phyloP scores from a whole-genome alignment of 139 green algal species.

The Volvox africanus region DNA sequence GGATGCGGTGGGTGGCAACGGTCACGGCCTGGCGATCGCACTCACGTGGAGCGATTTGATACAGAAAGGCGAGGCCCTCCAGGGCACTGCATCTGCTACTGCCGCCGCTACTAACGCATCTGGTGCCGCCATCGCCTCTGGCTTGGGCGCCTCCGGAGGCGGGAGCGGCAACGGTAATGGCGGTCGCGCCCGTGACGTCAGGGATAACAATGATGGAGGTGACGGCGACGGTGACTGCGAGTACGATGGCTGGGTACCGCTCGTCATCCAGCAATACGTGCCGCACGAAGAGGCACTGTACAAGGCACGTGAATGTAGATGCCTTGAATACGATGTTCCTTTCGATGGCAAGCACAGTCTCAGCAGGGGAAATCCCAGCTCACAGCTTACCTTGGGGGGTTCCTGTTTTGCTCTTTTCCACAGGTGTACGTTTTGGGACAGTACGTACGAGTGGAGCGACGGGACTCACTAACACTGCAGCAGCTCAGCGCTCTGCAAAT shows the following conservation, averaged over 20 bases:
- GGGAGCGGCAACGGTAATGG: not conserved
- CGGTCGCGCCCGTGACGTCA: not conserved
- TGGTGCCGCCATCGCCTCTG: not conserved
- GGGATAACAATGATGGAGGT: not conserved
- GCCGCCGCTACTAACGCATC: not conserved
- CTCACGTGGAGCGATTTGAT: slow-evolving; percentile 2
- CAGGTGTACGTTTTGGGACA: slow-evolving; percentile 44
- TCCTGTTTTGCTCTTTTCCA: not conserved
- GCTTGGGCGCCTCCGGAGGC: not conserved
- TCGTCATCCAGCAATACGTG: slow-evolving; percentile 55
- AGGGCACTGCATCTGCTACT: not conserved
- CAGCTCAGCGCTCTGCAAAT: not conserved
- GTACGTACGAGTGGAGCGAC: slow-evolving; percentile 34
- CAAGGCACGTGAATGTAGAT: slow-evolving; percentile 38
- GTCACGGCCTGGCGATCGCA: slow-evolving; percentile 8
- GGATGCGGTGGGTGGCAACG: not conserved
- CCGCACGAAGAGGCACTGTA: slow-evolving; percentile 48
- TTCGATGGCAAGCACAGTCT: too few species aligned
- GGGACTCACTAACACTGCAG: not conserved
- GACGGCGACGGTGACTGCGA: too few species aligned
- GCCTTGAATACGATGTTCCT: too few species aligned
- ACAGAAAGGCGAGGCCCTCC: not conserved
- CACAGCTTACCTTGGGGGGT: not conserved
- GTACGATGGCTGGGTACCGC: slow-evolving; percentile 13
- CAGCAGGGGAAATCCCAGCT: not conserved